Evolutionary conservation across 345 rosid species (phyloP).

Genomic region (Brassica cretica): DNA sequence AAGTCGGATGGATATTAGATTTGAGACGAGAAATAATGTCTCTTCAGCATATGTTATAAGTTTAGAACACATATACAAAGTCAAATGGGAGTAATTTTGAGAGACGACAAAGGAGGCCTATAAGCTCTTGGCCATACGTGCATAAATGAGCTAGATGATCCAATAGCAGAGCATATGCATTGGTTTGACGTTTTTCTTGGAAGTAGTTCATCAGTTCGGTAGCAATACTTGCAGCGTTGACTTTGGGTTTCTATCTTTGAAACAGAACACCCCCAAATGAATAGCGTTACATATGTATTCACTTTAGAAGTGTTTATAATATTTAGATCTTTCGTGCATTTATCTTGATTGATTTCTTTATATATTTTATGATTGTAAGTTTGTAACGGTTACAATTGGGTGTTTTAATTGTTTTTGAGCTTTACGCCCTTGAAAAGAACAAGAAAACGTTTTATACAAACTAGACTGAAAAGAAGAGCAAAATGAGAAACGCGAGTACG

Average conservation of each 20-base stretch:
- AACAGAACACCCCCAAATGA: constrained; percentile 49
- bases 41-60: neutral
- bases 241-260: constrained; percentile 39
- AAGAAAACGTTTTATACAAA: neutral
- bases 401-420: neutral
- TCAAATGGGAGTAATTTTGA: neutral
- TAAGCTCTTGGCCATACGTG: neutral
- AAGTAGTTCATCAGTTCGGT: constrained; percentile 30
- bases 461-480: neutral
- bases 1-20: neutral
- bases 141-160: neutral
- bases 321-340: neutral
- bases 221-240: constrained; percentile 4
- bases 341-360: neutral
- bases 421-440: neutral
- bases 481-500: constrained; percentile 14
- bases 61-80: neutral
- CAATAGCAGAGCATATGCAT: constrained; percentile 12
- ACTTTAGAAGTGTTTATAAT: neutral
- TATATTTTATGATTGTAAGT: neutral
- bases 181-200: constrained; percentile 24
- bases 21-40: neutral
- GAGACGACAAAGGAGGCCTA: neutral
- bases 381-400: neutral
- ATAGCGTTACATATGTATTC: constrained; percentile 32